Conservation (phyloP, 352 stramenopile genomes). For the Phytophthora boehmeriae region DNA sequence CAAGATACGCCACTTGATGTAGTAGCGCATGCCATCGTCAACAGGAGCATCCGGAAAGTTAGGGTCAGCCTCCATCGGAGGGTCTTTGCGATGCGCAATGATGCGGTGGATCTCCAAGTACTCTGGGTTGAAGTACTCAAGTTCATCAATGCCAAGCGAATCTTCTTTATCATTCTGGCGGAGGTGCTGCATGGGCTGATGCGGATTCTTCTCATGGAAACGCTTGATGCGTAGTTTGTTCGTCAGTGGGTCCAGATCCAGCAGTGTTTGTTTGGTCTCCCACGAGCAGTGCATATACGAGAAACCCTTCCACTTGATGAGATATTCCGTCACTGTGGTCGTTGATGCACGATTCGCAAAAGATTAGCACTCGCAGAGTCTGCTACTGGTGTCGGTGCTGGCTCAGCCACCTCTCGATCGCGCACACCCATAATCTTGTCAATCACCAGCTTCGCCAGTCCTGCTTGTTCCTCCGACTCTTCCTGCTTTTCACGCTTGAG, state of each 20-base stretch:
- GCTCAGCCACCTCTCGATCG: constrained; percentile 47
- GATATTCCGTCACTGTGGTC: constrained; percentile 70
- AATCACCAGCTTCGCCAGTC: constrained; percentile 71
- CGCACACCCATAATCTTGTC: constrained; percentile 89
- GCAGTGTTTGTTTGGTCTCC: constrained; percentile 75
- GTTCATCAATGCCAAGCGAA: constrained; percentile 48
- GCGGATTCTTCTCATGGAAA: constrained; percentile 84
- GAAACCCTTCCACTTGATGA: constrained; percentile 92
- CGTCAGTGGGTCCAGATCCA: constrained; percentile 77
- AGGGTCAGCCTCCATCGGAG: constrained; percentile 51
- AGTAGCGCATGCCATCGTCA: constrained; percentile 88
- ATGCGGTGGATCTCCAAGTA: constrained; percentile 91
- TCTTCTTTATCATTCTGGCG: constrained; percentile 48
- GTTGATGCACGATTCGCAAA: constrained; percentile 42
- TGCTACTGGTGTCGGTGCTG: constrained; percentile 6
- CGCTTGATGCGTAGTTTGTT: constrained; percentile 91
- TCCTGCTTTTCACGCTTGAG: constrained; percentile 33
- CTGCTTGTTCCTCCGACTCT: constrained; percentile 5
- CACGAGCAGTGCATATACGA: constrained; percentile 90
- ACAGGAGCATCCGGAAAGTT: constrained; percentile 66
- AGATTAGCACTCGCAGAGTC: constrained; percentile 47
- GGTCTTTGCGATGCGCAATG: constrained; percentile 78
- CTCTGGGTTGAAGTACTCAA: constrained; percentile 91
- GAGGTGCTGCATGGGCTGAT: constrained; percentile 44
- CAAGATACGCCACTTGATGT: constrained; percentile 89